These are phyloP conservation scores for Cronartium ribicola DNA, from an alignment of 1,284 basidiomycete species.

Conservation along the genomic window DNA sequence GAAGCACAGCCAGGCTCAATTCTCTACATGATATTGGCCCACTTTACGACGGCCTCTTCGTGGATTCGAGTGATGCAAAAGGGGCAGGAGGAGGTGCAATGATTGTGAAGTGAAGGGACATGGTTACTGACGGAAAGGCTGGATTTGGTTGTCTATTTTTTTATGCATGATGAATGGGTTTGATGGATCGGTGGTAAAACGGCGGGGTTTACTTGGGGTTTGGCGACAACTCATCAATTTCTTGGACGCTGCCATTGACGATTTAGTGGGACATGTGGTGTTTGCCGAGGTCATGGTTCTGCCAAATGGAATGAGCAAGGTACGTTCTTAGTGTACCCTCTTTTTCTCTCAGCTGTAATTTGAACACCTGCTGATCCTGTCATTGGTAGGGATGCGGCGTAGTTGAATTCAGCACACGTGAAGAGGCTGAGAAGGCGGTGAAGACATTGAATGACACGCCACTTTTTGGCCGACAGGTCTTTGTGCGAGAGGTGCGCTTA, in stretches of 20 bases:
- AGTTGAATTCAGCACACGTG: conserved; percentile 78
- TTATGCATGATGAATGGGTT: conserved; percentile 4
- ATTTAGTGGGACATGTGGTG: conserved; percentile 65
- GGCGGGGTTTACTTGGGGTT: not conserved
- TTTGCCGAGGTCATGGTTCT: conserved; percentile 98
- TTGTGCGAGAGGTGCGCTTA: conserved; percentile 81
- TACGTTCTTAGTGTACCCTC: conserved; percentile 59
- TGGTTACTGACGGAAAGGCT: conserved; percentile 42
- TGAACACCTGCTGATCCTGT: not conserved
- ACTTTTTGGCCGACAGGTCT: conserved; percentile 84
- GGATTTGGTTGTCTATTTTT: conserved; percentile 41
- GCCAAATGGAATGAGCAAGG: conserved; percentile 92
- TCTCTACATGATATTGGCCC: not conserved
- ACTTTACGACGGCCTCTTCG: conserved; percentile 1
- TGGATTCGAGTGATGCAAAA: conserved; percentile 1
- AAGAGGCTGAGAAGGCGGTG: conserved; percentile 79
- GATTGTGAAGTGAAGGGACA: conserved; percentile 11
- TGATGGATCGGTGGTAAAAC: conserved; percentile 12
- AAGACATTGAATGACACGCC: conserved; percentile 79
- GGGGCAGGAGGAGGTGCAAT: not conserved
- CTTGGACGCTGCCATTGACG: not conserved
- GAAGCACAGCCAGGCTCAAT: too few species aligned
- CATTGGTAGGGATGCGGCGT: conserved; percentile 59
- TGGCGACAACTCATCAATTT: not conserved
- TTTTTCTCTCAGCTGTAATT: not conserved